Evolutionary conservation across 2,329 filamentous ascomycete species (phyloP).

Genomic region (Fusarium solani-melongenae): DNA sequence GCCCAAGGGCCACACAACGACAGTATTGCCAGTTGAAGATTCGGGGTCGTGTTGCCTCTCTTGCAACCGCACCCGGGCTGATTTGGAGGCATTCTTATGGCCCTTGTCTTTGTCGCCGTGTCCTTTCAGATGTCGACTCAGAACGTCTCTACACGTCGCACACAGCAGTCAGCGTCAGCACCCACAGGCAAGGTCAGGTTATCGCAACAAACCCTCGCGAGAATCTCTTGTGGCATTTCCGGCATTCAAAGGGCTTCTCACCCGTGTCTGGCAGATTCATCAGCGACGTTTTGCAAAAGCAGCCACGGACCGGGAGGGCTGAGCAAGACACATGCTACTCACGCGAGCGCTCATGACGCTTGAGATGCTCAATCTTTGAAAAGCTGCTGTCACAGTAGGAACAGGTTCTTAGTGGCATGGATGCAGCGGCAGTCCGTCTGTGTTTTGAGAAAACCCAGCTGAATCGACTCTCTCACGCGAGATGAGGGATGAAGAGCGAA

Average conservation of each 20-base stretch:
- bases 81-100: background rate
- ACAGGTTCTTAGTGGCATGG: background rate
- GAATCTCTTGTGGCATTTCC: background rate
- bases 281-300: background rate
- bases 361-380: background rate
- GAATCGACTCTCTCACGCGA: background rate
- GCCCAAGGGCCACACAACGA: background rate
- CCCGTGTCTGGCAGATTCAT: background rate
- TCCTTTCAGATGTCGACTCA: background rate
- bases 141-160: background rate
- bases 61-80: background rate
- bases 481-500: background rate
- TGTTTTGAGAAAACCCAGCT: background rate
- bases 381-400: background rate
- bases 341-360: background rate
- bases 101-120: background rate
- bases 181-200: background rate
- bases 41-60: background rate
- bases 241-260: background rate
- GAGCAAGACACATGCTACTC: background rate
- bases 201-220: background rate
- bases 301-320: background rate
- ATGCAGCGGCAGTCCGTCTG: background rate
- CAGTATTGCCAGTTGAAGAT: background rate
- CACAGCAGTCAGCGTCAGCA: background rate